Percentiles rank a stretch among this genome's conserved stretches.
These are phyloP conservation scores for Pseudogymnoascus sp. DNA, from an alignment of 2,329 filamentous ascomycete species.

Conservation along the genomic window DNA sequence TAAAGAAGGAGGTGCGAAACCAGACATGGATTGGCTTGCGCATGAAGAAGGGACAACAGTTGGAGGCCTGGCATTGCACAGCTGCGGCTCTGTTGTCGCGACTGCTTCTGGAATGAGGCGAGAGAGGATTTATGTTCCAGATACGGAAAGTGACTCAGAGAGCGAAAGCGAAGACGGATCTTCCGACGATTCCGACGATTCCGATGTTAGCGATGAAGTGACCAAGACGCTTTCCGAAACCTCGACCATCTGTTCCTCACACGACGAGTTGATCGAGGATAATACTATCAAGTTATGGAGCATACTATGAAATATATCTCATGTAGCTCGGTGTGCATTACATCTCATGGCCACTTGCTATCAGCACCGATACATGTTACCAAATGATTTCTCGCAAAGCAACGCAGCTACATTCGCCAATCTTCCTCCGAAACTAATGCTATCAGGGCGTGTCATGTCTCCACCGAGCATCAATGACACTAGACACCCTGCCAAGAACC, in stretches of 20 bases:
- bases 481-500: conserved; percentile 47
- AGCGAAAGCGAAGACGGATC: conserved; percentile 18
- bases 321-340: conserved; percentile 2
- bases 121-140: background rate
- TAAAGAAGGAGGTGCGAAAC: conserved; percentile 35
- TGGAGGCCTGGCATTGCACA: conserved; percentile 22
- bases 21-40: conserved; percentile 29
- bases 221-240: conserved; percentile 1
- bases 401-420: background rate
- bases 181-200: conserved; percentile 16
- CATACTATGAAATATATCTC: conserved; percentile 25
- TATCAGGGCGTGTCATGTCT: conserved; percentile 18
- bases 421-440: conserved; percentile 15
- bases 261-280: conserved; percentile 27
- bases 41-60: conserved; percentile 27
- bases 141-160: conserved; percentile 10
- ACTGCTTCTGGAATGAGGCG: conserved; percentile 31
- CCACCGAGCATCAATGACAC: conserved; percentile 47
- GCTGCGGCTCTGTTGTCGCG: conserved; percentile 29
- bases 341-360: conserved; percentile 12
- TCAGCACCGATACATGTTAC: background rate
- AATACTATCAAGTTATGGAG: conserved; percentile 44
- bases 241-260: background rate
- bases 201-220: conserved; percentile 14
- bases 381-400: background rate